These are phyloP conservation scores for Cicer yamashitae DNA, from an alignment of 306 rosid genomes.

Conservation along the genomic window DNA sequence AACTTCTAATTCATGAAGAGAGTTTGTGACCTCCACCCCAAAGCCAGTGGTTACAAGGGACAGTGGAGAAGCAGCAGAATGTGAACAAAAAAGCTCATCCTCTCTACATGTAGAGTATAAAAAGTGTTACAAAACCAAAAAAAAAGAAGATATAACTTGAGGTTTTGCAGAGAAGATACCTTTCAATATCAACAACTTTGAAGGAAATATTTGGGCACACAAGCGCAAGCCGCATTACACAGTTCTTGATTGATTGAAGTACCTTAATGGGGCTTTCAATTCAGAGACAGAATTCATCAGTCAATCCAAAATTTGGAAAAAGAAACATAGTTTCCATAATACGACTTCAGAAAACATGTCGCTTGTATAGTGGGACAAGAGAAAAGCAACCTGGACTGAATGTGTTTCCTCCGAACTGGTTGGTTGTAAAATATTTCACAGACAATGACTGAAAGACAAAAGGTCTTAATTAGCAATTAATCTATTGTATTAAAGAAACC, in stretches of 20 bases:
- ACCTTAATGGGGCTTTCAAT: slow-evolving; percentile 84
- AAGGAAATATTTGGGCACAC: slow-evolving; percentile 68
- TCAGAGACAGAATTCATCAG: slow-evolving; percentile 47
- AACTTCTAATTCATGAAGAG: slow-evolving; percentile 63
- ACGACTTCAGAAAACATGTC: slow-evolving; percentile 40
- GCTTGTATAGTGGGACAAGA: slow-evolving; percentile 1
- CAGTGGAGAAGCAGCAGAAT: slow-evolving; percentile 76
- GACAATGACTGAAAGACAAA: slow-evolving; percentile 64
- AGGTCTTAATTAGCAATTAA: slow-evolving; percentile 39
- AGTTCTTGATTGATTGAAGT: slow-evolving; percentile 81
- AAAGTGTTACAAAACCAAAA: slow-evolving; percentile 44
- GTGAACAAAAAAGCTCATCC: slow-evolving; percentile 72
- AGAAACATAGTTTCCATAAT: slow-evolving; percentile 40
- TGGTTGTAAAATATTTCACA: slow-evolving; percentile 96
- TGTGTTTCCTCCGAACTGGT: slow-evolving; percentile 89
- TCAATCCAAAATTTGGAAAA: slow-evolving; percentile 52
- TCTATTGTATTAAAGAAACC: slow-evolving; percentile 11
- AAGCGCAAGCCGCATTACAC: slow-evolving; percentile 66
- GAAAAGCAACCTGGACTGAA: slow-evolving; percentile 78
- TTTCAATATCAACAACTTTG: slow-evolving; percentile 76
- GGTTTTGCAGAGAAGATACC: slow-evolving; percentile 57
- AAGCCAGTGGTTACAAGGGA: slow-evolving; percentile 69
- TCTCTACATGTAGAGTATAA: slow-evolving; percentile 58
- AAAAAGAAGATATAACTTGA: slow-evolving; percentile 37
- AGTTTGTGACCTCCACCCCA: slow-evolving; percentile 65